These are phyloP conservation scores for Acacia acuminata DNA, from an alignment of 306 rosid genomes.

Conservation along the genomic window DNA sequence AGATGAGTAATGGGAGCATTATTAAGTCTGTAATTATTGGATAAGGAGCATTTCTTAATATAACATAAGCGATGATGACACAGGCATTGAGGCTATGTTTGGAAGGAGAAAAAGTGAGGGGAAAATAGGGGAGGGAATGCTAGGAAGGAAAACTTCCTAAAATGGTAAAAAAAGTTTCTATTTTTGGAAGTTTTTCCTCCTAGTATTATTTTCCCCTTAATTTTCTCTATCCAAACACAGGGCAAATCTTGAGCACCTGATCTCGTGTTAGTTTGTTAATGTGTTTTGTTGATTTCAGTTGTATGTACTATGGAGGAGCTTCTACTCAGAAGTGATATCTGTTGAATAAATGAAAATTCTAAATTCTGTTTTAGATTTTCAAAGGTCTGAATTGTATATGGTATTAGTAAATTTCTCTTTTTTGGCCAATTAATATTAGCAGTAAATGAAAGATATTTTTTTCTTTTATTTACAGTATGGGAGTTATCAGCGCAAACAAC, in stretches of 20 bases:
- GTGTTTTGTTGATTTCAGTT: neutral
- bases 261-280: neutral
- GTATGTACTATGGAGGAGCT: neutral
- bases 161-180: too few relatives aligned
- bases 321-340: neutral
- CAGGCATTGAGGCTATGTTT: neutral
- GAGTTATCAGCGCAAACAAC: constrained; percentile 65
- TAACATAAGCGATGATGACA: neutral
- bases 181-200: too few relatives aligned
- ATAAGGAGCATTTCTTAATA: neutral
- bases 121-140: too few relatives aligned
- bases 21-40: neutral
- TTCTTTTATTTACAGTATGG: constrained; percentile 73
- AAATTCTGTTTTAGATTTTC: neutral
- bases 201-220: too few relatives aligned
- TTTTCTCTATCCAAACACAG: too few relatives aligned
- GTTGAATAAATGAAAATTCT: constrained; percentile 1
- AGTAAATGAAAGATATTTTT: constrained; percentile 29
- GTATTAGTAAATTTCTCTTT: neutral
- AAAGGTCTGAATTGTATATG: constrained; percentile 17
- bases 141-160: too few relatives aligned
- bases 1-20: neutral
- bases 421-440: neutral
- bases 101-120: too few relatives aligned
- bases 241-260: neutral